Conservation (phyloP, 768 basidiomycete genomes). For the Xanthoconium purpureum region DNA sequence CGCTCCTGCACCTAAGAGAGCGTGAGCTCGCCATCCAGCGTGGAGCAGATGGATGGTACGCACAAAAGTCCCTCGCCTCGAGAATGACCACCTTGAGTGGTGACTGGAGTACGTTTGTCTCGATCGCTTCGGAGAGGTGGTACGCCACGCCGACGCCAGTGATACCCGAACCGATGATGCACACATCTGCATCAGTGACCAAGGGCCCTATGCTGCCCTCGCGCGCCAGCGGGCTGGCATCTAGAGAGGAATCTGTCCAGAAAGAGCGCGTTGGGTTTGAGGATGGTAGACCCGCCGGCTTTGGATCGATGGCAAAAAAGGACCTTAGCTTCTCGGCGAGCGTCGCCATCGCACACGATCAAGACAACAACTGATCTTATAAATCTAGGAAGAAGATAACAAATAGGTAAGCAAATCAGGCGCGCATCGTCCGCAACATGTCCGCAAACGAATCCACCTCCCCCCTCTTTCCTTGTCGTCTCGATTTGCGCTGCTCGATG, state of each 20-base stretch:
- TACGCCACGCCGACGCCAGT: constrained; percentile 75
- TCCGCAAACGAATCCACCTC: constrained; percentile 4
- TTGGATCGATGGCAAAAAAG: constrained; percentile 1
- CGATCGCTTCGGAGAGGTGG: constrained; percentile 49
- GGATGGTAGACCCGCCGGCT: constrained; percentile 45
- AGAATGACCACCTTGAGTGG: constrained; percentile 58
- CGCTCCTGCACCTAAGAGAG: constrained; percentile 59
- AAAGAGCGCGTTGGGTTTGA: constrained; percentile 67
- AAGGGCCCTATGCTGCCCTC: constrained; percentile 63
- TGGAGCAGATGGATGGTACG: constrained; percentile 26
- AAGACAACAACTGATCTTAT: neutral
- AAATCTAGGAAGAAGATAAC: neutral
- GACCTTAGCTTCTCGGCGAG: neutral
- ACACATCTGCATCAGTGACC: constrained; percentile 63
- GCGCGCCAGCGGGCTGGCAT: constrained; percentile 62
- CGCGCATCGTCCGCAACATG: constrained; percentile 14
- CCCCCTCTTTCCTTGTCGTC: neutral
- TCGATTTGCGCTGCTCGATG: neutral
- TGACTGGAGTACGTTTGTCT: constrained; percentile 4
- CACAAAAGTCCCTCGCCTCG: constrained; percentile 86
- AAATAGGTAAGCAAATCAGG: neutral
- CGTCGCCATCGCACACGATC: constrained; percentile 10
- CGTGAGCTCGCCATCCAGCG: neutral
- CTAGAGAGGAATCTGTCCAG: constrained; percentile 58
- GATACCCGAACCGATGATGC: constrained; percentile 78